Evolutionary conservation across 768 basidiomycete genomes (phyloP), one percentile per base, ranked within the genome.

Genomic region (Suillus paluster): DNA sequence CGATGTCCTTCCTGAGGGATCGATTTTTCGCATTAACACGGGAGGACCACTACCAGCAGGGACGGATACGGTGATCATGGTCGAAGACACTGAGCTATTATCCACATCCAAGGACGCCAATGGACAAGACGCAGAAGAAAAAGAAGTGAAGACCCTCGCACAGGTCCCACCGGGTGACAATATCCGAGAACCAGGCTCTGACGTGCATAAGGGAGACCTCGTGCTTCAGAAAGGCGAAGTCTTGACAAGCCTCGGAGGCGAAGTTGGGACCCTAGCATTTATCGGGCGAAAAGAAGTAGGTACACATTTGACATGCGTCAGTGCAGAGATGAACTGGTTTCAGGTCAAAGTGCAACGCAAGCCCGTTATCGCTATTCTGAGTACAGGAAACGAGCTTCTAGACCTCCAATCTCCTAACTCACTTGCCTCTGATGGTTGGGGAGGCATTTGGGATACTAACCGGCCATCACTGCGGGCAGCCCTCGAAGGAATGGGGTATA

Each of bases 1-100:
- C 38, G 67, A 66, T 17, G 70, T 73, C 5, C 63, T 85, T 6
- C 86, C 88, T 25, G 62, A 71, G 0, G 78, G 86, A 10, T 70
- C 77, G 21, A 74, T 85, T 42, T 72, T 80, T 14, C 88, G 94
- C 48, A 84, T 97, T 73, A 95, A 95, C 75, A 97, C 94, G 1
- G 94, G 94, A 7, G 90, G 85, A 0, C 91, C 92, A 0, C 77
- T 97, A 3, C 94, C 94, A 2, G 71, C 75, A 0, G 93, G 91
- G 5, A 74, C 89, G 8, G 89, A 95, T 70, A 78, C 92, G 0
- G 88, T 95, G 3, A 88, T 97, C 73, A 96, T 95, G 94, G 94
- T 97, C 21, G 94, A 97, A 75, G 94, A 96, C 71, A 96, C 94
- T 0, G 83, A 85, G 60, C 80, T 97, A 8, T 79, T 86, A n/a